Base-by-base conservation (phyloP, 2,329 filamentous ascomycete species). In the Periconia sp. region DNA sequence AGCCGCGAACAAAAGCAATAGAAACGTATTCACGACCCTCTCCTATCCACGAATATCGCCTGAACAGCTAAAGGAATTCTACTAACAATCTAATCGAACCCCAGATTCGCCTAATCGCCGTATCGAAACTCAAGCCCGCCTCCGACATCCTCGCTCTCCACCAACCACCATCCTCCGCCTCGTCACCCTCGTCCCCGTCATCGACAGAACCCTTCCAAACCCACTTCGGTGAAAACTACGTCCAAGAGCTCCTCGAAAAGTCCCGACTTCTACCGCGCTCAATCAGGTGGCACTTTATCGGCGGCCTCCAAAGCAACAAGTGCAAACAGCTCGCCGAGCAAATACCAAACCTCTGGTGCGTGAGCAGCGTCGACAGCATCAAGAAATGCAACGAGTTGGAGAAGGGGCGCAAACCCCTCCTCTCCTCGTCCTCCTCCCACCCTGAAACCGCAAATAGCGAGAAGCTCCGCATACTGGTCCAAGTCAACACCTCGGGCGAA, bases 211-310 rank as follows among this genome's bases (percentile, higher is more conserved):
- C 63, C 8, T 48, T 59, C 1, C 90, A 92, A 50, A 63, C 80
- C 17, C 91, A 99, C 76, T 97, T 97, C 73, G 94, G 94, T 65
- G 94, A 99, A 77, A 99, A 99, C 79, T 99, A 99, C 77, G 74
- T 77, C 35, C 78, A 81, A 64, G 94, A 99, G 75, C 83, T 99
- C 50, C 81, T 83, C 54, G 89, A 96, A 72, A 99, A 99, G 75
- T 88, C 91, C 1, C 82, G 83, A 35, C 72, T 96, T 18, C 83
- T 99, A 11, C 93, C 94, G 0, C 77, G 77, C 43, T 82, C 81
- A 33, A 89, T 99, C 61, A 82, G 83, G 65, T 99, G 94, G 94
- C 94, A 99, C 75, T 97, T 97, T 74, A 99, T 97, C 71, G 94
- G 94, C 40, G 91, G 90, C 0, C 77, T 99, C 40, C 94, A 99